Evolutionary conservation across 108 stramenopile genomes (phyloP).

Genomic region (Conticribra weissflogii): DNA sequence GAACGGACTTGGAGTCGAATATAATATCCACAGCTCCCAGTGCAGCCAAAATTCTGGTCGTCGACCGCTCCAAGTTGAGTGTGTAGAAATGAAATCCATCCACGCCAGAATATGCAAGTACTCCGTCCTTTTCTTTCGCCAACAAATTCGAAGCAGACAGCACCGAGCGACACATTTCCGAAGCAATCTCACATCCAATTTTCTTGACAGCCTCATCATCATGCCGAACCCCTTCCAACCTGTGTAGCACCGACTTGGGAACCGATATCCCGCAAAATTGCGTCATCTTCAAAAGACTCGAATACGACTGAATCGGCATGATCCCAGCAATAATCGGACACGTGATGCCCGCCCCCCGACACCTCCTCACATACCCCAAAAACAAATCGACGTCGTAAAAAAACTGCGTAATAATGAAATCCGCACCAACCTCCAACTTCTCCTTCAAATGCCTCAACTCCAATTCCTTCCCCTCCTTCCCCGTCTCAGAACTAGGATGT

Average conservation of each 20-base stretch:
- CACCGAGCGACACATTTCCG: conserved; percentile 78
- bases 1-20: conserved; percentile 12
- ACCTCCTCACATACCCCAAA: conserved; percentile 77
- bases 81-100: conserved; percentile 97
- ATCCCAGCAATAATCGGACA: conserved; percentile 95
- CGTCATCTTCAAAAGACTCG: conserved; percentile 83
- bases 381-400: conserved; percentile 91
- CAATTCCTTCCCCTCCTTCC: conserved; percentile 39
- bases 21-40: conserved; percentile 54
- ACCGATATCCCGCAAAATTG: conserved; percentile 81
- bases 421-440: conserved; percentile 94
- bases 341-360: conserved; percentile 77
- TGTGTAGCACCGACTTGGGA: conserved; percentile 61
- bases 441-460: conserved; percentile 91
- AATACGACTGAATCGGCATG: conserved; percentile 94
- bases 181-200: conserved; percentile 89
- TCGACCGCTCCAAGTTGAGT: conserved; percentile 91
- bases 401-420: conserved; percentile 96
- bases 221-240: conserved; percentile 75
- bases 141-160: background rate
- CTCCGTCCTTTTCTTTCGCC: conserved; percentile 32
- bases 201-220: conserved; percentile 94
- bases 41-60: conserved; percentile 68
- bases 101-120: conserved; percentile 30
- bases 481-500: conserved; percentile 75